Base-by-base conservation (phyloP, 1,139 yeast species). In the Yamadazyma diddensiae region DNA sequence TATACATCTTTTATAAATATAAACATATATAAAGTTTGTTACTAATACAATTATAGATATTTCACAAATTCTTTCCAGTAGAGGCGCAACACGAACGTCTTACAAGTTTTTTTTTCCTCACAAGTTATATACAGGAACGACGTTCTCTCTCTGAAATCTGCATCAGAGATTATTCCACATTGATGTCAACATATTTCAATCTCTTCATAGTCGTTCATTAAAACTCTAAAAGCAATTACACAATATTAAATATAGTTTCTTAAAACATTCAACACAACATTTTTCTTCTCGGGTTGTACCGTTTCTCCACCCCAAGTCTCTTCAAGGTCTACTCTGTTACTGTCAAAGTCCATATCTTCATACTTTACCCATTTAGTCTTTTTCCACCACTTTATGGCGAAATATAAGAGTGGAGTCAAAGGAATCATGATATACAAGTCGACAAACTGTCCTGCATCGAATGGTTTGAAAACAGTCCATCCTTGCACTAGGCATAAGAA, bases 291-390 rank as follows among this genome's bases (percentile, higher is more conserved):
- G 6, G n/a, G 12, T 21, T 21, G 6, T 11, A 7, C 24, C 6
- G n/a, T 21, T 21, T 9, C 15, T 20, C n/a, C 24, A 15, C 21
- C 22, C 8, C 15, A 10, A 18, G 20, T 7, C 9, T 22, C 26
- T 6, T 37, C 36, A 15, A 26, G 17, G 20, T 32, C 41, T 13
- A 36, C 21, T 36, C 73, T 59, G 43, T 75, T 82, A 4, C 78
- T 67, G 26, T 68, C 79, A 32, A 78, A 72, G 47, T 79, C 84
- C 80, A 78, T 77, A 13, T 76, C 78, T 32, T 63, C 67, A 7
- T 56, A 53, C 28, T 56, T 59, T 9, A 72, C 67, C 48, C 73
- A 68, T 35, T 56, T 59, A 35, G 77, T 79, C 35, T 58, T 59
- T 8, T 64, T 63, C 33, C 63, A 50, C 71, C 78, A 73, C 63